phyloP scores from a whole-genome alignment of 2,329 filamentous ascomycete species.

The Fusarium austroafricanum region DNA sequence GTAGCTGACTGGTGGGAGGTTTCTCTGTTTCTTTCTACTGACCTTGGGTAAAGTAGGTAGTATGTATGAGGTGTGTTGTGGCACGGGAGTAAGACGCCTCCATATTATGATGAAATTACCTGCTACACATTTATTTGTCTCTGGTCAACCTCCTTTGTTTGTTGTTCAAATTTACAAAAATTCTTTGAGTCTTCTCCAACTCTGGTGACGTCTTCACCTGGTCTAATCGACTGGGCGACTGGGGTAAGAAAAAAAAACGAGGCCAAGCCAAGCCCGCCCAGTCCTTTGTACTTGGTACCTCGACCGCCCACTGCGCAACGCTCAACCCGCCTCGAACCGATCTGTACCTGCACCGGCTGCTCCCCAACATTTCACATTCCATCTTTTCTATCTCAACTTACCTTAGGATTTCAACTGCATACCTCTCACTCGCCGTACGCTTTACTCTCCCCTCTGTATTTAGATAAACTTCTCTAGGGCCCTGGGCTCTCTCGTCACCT shows the following conservation, averaged over 20 bases:
- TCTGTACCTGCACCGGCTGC: constrained; percentile 8
- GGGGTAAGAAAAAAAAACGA: constrained; percentile 19
- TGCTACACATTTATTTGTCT: not conserved
- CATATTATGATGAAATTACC: not conserved
- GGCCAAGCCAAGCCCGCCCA: constrained; percentile 16
- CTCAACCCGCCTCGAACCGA: constrained; percentile 24
- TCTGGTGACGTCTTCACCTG: constrained; percentile 39
- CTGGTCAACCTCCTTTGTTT: not conserved
- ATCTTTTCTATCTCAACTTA: constrained; percentile 13
- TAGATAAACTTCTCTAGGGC: constrained; percentile 28
- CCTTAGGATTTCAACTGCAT: constrained; percentile 17
- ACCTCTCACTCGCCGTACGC: constrained; percentile 14
- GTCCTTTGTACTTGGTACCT: constrained; percentile 35
- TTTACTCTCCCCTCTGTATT: constrained; percentile 4
- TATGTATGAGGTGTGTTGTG: not conserved
- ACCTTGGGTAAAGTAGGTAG: too few relatives aligned
- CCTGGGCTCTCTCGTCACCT: constrained; percentile 3
- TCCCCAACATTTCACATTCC: constrained; percentile 40
- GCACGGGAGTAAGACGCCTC: constrained; percentile 19
- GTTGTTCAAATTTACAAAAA: not conserved
- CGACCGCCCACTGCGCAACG: constrained; percentile 2
- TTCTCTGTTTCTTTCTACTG: constrained; percentile 4
- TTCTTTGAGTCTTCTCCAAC: constrained; percentile 5
- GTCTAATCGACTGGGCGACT: constrained; percentile 16
- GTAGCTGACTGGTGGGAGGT: not conserved